Percentiles rank a stretch among this genome's conserved stretches.
phyloP scores from a whole-genome alignment of 495 filamentous ascomycete genomes.

The Podospora pseudopauciseta region DNA sequence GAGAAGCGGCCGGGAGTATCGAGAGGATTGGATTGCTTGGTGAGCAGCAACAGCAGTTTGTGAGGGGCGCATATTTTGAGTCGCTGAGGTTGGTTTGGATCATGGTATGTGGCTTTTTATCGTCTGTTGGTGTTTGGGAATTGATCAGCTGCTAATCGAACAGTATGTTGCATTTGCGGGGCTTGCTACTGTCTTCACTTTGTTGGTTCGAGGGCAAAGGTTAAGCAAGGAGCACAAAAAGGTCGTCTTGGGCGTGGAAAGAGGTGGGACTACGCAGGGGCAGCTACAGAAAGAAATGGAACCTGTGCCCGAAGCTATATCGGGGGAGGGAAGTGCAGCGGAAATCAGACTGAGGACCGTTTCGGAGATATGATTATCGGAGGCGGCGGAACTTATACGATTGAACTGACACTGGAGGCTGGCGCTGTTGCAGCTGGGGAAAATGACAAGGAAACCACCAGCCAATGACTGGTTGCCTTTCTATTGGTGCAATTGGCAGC shows the following conservation, averaged over 20 bases:
- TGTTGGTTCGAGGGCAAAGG: constrained; percentile 48
- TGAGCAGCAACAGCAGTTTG: constrained; percentile 41
- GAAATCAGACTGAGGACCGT: neutral
- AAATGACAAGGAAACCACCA: too few species aligned
- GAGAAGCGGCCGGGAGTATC: constrained; percentile 53
- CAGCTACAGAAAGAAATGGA: neutral
- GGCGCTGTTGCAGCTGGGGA: too few species aligned
- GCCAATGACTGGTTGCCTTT: too few species aligned
- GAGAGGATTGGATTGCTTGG: constrained; percentile 49
- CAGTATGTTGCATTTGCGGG: constrained; percentile 2
- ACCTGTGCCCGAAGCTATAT: neutral
- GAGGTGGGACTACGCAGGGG: neutral
- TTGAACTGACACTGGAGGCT: too few species aligned
- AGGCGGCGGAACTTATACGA: too few species aligned
- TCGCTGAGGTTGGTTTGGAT: constrained; percentile 65
- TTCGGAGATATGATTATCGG: too few species aligned
- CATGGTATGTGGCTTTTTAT: constrained; percentile 24
- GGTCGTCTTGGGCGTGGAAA: constrained; percentile 10
- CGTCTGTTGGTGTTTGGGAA: neutral
- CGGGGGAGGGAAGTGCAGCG: neutral
- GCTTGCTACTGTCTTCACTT: constrained; percentile 21
- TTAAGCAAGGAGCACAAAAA: constrained; percentile 54
- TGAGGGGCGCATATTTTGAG: constrained; percentile 50
- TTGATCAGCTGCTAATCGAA: neutral
- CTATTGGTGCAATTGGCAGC: too few species aligned